Evolutionary conservation across 140 eudicot species (phyloP).

Genomic region (Bidens hawaiensis): DNA sequence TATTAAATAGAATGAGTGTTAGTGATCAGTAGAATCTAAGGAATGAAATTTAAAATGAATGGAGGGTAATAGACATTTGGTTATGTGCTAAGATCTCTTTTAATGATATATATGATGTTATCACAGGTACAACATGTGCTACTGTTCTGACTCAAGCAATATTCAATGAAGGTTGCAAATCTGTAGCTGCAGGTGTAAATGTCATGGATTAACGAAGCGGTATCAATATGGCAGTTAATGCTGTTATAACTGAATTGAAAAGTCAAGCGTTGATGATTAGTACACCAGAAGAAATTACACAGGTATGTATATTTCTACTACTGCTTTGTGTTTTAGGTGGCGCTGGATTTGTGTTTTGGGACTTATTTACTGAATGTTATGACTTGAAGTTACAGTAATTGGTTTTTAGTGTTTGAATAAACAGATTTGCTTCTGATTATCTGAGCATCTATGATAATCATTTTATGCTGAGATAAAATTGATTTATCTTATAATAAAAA

Average conservation of each 20-base stretch:
- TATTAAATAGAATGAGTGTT: no score
- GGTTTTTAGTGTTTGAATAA: background rate
- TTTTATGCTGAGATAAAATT: background rate
- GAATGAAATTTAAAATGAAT: no score
- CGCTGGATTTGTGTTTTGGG: no score
- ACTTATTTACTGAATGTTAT: background rate
- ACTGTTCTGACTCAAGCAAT: constrained; percentile 96
- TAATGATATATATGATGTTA: constrained; percentile 16
- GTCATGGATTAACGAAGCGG: constrained; percentile 94
- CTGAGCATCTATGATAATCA: background rate
- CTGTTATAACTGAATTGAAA: constrained; percentile 71
- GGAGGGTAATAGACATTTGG: no score
- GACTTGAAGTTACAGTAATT: background rate
- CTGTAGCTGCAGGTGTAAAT: constrained; percentile 85
- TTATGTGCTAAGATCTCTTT: constrained; percentile 2
- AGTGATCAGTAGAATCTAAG: no score
- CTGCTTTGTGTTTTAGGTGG: no score
- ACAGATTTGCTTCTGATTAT: background rate
- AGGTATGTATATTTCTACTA: constrained; percentile 36
- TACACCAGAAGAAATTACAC: constrained; percentile 86
- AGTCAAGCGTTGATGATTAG: constrained; percentile 84
- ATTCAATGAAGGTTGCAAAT: constrained; percentile 85
- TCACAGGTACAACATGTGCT: constrained; percentile 95
- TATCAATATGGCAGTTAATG: constrained; percentile 76
- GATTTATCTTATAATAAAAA: background rate